Conservation (phyloP, 192 early-diverging fungal genomes). For the Mortierella claussenii region DNA sequence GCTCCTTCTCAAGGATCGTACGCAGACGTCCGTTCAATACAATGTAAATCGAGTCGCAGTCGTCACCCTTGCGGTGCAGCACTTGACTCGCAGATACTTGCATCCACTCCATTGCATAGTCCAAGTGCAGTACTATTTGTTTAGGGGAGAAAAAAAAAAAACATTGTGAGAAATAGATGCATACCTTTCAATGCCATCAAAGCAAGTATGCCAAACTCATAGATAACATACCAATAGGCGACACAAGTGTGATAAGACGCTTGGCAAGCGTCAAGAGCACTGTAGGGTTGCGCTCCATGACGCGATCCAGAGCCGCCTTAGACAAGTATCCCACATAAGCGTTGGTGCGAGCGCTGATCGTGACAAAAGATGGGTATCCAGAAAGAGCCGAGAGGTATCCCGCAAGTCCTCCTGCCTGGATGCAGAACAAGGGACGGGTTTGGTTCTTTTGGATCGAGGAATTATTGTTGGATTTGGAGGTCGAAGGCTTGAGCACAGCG, state of each 20-base stretch:
- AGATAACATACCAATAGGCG: conserved; percentile 76
- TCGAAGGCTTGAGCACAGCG: conserved; percentile 4
- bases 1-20: conserved; percentile 76
- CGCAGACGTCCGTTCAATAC: conserved; percentile 94
- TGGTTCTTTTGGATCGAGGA: conserved; percentile 11
- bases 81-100: conserved; percentile 94
- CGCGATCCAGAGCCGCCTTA: conserved; percentile 82
- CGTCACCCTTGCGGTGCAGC: conserved; percentile 88
- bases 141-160: conserved; percentile 1
- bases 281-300: conserved; percentile 87
- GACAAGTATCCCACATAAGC: conserved; percentile 90
- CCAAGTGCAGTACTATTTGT: conserved; percentile 71
- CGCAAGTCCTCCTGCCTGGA: conserved; percentile 87
- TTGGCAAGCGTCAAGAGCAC: conserved; percentile 89
- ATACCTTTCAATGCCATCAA: conserved; percentile 1
- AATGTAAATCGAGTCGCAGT: conserved; percentile 90
- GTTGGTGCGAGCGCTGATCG: conserved; percentile 81
- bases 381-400: conserved; percentile 95
- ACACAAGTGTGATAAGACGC: conserved; percentile 81
- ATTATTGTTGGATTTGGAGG: conserved; percentile 13
- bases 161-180: not conserved
- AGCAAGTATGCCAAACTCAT: not conserved
- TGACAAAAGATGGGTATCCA: conserved; percentile 90
- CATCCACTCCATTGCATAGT: conserved; percentile 93
- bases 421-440: conserved; percentile 70